Base-by-base conservation (phyloP, 768 basidiomycete species). In the Boletales sp. region DNA sequence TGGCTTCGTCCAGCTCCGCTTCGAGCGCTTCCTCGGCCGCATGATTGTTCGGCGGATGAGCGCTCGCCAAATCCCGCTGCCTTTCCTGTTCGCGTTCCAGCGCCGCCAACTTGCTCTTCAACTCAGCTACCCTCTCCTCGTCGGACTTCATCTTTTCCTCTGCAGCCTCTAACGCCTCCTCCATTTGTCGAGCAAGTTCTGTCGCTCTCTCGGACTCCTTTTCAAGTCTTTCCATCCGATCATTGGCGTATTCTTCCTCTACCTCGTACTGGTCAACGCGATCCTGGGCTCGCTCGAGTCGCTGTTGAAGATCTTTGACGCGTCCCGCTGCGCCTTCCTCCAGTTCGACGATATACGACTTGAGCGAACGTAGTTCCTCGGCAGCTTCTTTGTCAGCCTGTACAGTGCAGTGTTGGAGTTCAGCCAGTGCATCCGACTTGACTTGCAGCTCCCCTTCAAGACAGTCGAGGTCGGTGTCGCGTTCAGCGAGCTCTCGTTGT, bases 91-190 rank as follows among this genome's bases (percentile, higher is more conserved):
- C 84, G 36, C 84, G 80, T 58, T 89, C 84, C 37, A 86, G 63
- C 7, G 76, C 67, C 5, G 71, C 55, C 17, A 88, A 43, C 53
- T 75, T 83, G 45, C 71, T 67, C 50, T 74, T 76, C 47, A 89
- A 68, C 2, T 77, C 67, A 3, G 74, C 69, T 30, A 85, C 56
- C 38, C 69, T 74, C 15, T 79, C 78, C 45, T 80, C 81, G 55
- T 88, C 87, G 0, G 75, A 71, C 27, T 69, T 62, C 78, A 87
- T 87, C 69, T 84, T 84, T 61, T 75, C 74, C 65, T 91, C 87
- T 0, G 83, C 82, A 7, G 82, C 87, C 44, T 86, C 81, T 45
- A 93, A 67, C 0, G 88, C 90, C 2, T 84, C 80, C 55, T 91
- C 85, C 76, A 90, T 74, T 63, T 90, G 86, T 39, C 74, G 68